These are phyloP conservation scores for Cryptococcus sp. DNA, from an alignment of 1,284 basidiomycete genomes.

Conservation along the genomic window DNA sequence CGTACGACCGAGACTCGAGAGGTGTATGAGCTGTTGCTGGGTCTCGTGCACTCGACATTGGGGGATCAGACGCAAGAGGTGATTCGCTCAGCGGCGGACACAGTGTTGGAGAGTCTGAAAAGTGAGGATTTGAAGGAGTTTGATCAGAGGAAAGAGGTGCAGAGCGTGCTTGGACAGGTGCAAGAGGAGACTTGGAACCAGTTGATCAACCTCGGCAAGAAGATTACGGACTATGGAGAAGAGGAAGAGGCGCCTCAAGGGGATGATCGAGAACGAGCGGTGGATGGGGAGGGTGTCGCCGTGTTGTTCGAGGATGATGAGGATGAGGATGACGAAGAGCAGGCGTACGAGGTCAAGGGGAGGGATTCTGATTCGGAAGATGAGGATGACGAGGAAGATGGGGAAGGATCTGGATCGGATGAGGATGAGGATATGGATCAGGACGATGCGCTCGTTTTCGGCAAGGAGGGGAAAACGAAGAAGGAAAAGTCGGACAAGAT, in stretches of 20 bases:
- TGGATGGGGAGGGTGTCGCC: conserved; percentile 75
- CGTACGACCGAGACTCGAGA: conserved; percentile 89
- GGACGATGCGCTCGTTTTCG: conserved; percentile 59
- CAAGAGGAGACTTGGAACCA: conserved; percentile 76
- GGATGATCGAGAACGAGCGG: conserved; percentile 52
- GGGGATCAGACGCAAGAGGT: conserved; percentile 96
- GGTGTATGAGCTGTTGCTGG: conserved; percentile 88
- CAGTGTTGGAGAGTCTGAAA: conserved; percentile 83
- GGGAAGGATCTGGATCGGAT: conserved; percentile 53
- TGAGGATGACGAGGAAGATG: conserved; percentile 68
- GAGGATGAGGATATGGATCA: conserved; percentile 51
- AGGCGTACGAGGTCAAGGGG: conserved; percentile 60
- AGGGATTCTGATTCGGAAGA: conserved; percentile 54
- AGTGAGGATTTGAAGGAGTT: conserved; percentile 88
- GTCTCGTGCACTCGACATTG: conserved; percentile 70
- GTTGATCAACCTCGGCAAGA: conserved; percentile 82
- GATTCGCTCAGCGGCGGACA: conserved; percentile 88
- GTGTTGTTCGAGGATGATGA: conserved; percentile 97
- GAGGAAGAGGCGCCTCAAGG: conserved; percentile 80
- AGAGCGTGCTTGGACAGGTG: conserved; percentile 63
- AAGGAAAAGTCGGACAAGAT: conserved; percentile 59
- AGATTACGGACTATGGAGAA: conserved; percentile 90
- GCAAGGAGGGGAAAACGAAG: conserved; percentile 43
- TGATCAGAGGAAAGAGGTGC: conserved; percentile 94
- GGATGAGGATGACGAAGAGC: conserved; percentile 74